Evolutionary conservation across 768 basidiomycete genomes (phyloP).

Genomic region (Scleroderma citrinum): DNA sequence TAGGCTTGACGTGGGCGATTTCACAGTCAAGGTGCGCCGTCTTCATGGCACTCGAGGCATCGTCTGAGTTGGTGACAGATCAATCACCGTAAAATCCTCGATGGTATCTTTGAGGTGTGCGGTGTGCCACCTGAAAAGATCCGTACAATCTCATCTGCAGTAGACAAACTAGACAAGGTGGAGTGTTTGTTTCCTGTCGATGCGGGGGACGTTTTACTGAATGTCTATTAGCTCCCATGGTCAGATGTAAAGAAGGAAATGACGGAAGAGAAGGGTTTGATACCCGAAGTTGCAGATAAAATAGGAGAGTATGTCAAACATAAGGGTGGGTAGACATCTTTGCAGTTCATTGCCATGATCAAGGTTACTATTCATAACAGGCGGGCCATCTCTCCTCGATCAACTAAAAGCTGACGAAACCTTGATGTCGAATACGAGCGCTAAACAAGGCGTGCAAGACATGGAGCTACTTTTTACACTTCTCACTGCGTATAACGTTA

Average conservation of each 20-base stretch:
- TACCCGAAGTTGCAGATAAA: constrained; percentile 74
- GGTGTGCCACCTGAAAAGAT: constrained; percentile 90
- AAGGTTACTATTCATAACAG: constrained; percentile 32
- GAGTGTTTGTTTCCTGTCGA: constrained; percentile 4
- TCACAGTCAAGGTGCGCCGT: constrained; percentile 74
- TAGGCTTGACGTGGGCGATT: constrained; percentile 87
- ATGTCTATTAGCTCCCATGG: constrained; percentile 66
- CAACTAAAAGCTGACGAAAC: constrained; percentile 56
- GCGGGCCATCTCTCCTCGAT: constrained; percentile 71
- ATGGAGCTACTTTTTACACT: constrained; percentile 83
- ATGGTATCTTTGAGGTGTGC: constrained; percentile 95
- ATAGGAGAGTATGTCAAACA: constrained; percentile 97
- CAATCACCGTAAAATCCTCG: constrained; percentile 95
- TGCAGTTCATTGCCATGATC: background rate
- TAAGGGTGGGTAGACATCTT: constrained; percentile 56
- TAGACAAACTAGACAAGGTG: constrained; percentile 98
- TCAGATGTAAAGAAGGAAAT: constrained; percentile 91
- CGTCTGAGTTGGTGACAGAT: constrained; percentile 41
- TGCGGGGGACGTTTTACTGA: background rate
- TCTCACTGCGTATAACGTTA: constrained; percentile 71
- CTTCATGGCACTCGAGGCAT: background rate
- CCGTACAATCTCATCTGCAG: constrained; percentile 88
- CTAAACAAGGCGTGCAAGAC: constrained; percentile 78
- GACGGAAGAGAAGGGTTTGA: constrained; percentile 92
- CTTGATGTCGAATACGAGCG: constrained; percentile 65